Evolutionary conservation across 2,329 filamentous ascomycete genomes (phyloP), one percentile per base, ranked within the genome.

Genomic region (Trichoderma oligosporum): DNA sequence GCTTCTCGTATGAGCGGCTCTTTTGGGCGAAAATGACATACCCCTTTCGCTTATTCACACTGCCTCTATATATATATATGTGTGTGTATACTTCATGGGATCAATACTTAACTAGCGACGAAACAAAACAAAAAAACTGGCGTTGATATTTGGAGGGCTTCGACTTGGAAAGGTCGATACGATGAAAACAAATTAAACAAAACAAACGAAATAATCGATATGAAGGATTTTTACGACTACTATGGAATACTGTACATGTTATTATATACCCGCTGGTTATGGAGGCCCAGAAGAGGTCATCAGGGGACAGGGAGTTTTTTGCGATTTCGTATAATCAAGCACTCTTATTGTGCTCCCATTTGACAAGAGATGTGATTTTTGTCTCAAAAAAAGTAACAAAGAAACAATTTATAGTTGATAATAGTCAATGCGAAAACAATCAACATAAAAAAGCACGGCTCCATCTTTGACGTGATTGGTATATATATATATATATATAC

Each of bases 1-100:
- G 64, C 67, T 46, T 63, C 68, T 44, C 66, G 70, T 14, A 63
- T 72, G 33, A 68, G 67, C 63, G 61, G 65, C 59, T 68, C 71
- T 38, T 69, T 69, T 60, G 65, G 64, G 25, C 70, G 69, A 48
- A 65, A 67, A 60, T 70, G 60, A 16, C 4, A 9, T 7, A n/a
- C 36, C 4, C 6, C 14, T 9, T 24, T 22, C 7, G n/a, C 8
- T 6, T 31, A 22, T 7, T 22, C 8, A 4, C 25, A 20, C 27
- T 18, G 4, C 44, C 14, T 8, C n/a, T 44, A 8, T 14, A 27
- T 25, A 7, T 18, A 16, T 16, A 8, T 39, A 18, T 16, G 14
- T 35, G 14, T n/a, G 33, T 14, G n/a, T 31, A 8, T 9, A 12
- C 7, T 36, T 29, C 7, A 9, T 36, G 33, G 29, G 25, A 16